phyloP scores from a whole-genome alignment of 306 rosid species.

The Senna tora region DNA sequence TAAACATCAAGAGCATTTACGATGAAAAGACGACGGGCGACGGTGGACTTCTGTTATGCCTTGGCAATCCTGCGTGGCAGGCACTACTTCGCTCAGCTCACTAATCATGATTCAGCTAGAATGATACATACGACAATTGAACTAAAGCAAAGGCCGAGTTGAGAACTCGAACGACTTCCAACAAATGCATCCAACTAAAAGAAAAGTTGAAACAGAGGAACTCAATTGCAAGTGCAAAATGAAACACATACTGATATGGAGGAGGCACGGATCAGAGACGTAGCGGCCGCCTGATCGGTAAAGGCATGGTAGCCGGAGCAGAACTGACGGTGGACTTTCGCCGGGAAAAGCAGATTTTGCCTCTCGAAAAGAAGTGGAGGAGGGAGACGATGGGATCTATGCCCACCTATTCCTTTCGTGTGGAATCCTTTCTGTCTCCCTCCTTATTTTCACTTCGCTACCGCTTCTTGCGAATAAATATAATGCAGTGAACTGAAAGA shows the following conservation, averaged over 20 bases:
- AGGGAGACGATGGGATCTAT: background rate
- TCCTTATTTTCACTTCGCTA: too few species aligned
- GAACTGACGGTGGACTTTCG: background rate
- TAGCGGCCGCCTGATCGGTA: slow-evolving; percentile 16
- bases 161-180: background rate
- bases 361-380: background rate
- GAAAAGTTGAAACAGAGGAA: background rate
- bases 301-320: slow-evolving; percentile 26
- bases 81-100: background rate
- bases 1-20: background rate
- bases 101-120: background rate
- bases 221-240: background rate
- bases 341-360: background rate
- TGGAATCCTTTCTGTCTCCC: too few species aligned
- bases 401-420: too few species aligned
- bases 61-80: background rate
- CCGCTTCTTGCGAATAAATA: too few species aligned
- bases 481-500: too few species aligned
- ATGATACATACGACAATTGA: background rate
- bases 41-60: background rate
- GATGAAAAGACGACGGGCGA: background rate
- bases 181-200: background rate
- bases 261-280: background rate
- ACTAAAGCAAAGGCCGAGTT: background rate
- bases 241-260: background rate